Base-by-base conservation (phyloP, 306 rosid genomes). In the Ziziphus jujuba region DNA sequence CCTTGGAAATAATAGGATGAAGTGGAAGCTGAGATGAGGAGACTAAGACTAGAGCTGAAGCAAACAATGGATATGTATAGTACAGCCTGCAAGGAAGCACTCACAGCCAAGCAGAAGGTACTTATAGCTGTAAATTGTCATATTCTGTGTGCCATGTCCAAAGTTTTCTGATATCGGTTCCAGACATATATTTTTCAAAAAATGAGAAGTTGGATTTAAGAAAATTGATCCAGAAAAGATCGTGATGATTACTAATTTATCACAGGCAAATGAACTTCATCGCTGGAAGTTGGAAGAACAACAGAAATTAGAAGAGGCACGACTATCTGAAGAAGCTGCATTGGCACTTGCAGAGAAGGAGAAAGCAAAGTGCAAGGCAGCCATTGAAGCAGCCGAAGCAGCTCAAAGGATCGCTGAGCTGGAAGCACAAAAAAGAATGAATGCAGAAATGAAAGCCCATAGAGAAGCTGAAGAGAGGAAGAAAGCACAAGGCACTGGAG, bases 31-130 rank as follows among this genome's bases (percentile, higher is more conserved):
- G 98, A 93, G 82, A 88, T 93, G 98, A 81, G 84, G 74, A 78
- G 97, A 79, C 76, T 93, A 55, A 83, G 77, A 80, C 75, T 82
- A 61, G 98, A 93, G 81, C 87, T 93, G 61, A 83, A 85, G 81
- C 93, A 87, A 67, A 90, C 97, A 21, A 88, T 85, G 96, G 97
- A 90, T 35, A 72, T 93, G 97, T 93, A 90, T 57, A 86, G 80
- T 56, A 55, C 93, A 19, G 98, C 95, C 47, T 90, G 97, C 85
- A 83, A 73, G 78, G 96, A 90, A 84, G 97, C 90, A 31, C 72
- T 81, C 33, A 51, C 76, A 13, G 93, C 93, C 19, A 79, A 80
- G 72, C 78, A 84, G 50, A 86, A 78, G 92, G 98, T 92, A 70
- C 21, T 49, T 16, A 43, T 3, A 1, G 21, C 38, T 28, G 9